These are phyloP conservation scores for Hericium erinaceus DNA, from an alignment of 768 basidiomycete species.

Conservation along the genomic window DNA sequence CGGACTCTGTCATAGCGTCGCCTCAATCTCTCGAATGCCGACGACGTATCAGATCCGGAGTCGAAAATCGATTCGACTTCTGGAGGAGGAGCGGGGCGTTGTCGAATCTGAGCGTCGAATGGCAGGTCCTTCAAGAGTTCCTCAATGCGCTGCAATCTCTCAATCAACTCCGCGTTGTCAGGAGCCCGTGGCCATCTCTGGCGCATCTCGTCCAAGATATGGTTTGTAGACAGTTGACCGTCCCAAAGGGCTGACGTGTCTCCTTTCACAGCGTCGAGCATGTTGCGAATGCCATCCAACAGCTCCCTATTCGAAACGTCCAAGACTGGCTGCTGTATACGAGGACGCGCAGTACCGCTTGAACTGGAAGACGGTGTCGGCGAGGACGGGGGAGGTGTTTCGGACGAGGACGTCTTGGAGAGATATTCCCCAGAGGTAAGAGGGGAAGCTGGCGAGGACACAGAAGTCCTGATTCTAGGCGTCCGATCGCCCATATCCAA, in stretches of 20 bases:
- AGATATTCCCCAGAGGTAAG: slow-evolving; percentile 24
- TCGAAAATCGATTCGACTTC: slow-evolving; percentile 23
- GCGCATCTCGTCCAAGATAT: slow-evolving; percentile 54
- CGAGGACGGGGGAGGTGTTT: slow-evolving; percentile 17
- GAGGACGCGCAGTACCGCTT: slow-evolving; percentile 28
- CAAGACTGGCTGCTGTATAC: slow-evolving; percentile 21
- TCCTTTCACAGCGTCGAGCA: slow-evolving; percentile 49
- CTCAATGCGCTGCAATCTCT: slow-evolving; percentile 8
- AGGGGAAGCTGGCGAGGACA: slow-evolving; percentile 8
- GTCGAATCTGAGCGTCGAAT: slow-evolving; percentile 5
- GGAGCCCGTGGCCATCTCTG: slow-evolving; percentile 29
- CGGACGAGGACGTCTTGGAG: slow-evolving; percentile 26
- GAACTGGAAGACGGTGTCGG: slow-evolving; percentile 24
- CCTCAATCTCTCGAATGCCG: slow-evolving; percentile 19
- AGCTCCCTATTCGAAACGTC: slow-evolving; percentile 10
- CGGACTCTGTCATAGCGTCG: slow-evolving; percentile 18
- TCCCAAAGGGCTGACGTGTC: slow-evolving; percentile 52
- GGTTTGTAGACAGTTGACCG: slow-evolving; percentile 51
- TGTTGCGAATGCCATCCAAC: slow-evolving; percentile 38
- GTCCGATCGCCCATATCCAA: neutral
- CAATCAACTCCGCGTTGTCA: slow-evolving; percentile 25
- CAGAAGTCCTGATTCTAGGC: slow-evolving; percentile 1
- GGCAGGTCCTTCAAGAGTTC: slow-evolving; percentile 10
- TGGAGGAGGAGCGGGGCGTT: slow-evolving; percentile 14
- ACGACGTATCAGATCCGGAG: slow-evolving; percentile 19